A percentile compares a stretch with the other conserved stretches of the same genome.
phyloP scores from a whole-genome alignment of 306 rosid genomes.

The Dalbergia cultrata region DNA sequence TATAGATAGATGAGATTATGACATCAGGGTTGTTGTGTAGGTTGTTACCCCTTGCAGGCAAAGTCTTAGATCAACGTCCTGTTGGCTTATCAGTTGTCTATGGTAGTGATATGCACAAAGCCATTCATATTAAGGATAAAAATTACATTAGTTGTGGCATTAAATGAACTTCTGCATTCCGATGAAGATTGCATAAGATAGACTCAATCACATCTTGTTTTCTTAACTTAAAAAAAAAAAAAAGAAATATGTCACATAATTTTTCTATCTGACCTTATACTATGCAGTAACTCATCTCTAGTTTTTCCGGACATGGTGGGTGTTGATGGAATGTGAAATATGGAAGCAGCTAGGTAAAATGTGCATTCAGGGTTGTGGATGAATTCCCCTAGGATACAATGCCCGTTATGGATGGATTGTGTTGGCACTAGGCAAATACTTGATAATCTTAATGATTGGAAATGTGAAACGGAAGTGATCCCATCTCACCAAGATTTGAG shows the following conservation, averaged over 20 bases:
- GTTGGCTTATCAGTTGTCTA: neutral
- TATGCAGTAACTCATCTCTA: neutral
- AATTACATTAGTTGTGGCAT: slow-evolving; percentile 2
- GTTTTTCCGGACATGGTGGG: neutral
- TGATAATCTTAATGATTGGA: neutral
- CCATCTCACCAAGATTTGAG: neutral
- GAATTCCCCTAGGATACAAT: too few relatives aligned
- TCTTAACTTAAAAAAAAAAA: neutral
- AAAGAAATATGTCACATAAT: neutral
- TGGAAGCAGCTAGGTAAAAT: neutral
- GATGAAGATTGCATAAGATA: neutral
- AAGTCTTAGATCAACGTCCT: slow-evolving; percentile 19
- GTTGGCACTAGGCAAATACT: neutral
- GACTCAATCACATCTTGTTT: neutral
- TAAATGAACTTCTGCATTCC: neutral
- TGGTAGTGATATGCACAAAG: slow-evolving; percentile 40
- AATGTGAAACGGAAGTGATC: neutral
- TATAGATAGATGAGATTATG: slow-evolving; percentile 9
- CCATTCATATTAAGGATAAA: slow-evolving; percentile 28
- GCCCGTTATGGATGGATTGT: neutral
- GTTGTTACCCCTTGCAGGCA: too few relatives aligned
- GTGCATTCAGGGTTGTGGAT: neutral
- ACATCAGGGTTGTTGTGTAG: neutral
- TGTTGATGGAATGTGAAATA: neutral
- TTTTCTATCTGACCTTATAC: neutral